phyloP scores from a whole-genome alignment of 2,329 filamentous ascomycete species.

The Nemania sp. region DNA sequence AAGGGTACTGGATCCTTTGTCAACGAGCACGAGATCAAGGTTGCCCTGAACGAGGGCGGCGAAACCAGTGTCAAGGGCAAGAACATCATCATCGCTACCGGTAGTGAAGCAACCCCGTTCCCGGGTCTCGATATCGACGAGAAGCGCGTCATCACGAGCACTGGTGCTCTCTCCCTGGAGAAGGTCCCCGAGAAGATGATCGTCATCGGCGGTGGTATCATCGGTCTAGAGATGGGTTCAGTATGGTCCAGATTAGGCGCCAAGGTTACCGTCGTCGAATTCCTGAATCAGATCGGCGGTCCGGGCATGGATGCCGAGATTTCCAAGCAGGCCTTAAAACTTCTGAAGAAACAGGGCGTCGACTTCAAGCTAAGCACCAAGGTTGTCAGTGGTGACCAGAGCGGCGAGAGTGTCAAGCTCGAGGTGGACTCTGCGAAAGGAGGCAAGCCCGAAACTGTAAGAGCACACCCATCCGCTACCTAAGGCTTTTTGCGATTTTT shows the following conservation, averaged over 20 bases:
- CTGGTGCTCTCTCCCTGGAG: constrained; percentile 85
- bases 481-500: not conserved
- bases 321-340: constrained; percentile 87
- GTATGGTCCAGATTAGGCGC: constrained; percentile 94
- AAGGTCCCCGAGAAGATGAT: constrained; percentile 95
- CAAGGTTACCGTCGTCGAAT: constrained; percentile 97
- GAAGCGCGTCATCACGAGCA: constrained; percentile 96
- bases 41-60: constrained; percentile 87
- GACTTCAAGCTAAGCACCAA: constrained; percentile 99
- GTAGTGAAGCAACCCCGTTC: constrained; percentile 93
- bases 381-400: constrained; percentile 82
- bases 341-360: constrained; percentile 93
- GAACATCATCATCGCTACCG: constrained; percentile 98
- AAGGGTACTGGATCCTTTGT: constrained; percentile 89
- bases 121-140: constrained; percentile 95
- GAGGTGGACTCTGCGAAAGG: constrained; percentile 92
- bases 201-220: constrained; percentile 97
- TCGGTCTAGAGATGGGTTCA: constrained; percentile 96
- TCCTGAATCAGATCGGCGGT: constrained; percentile 92
- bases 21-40: constrained; percentile 88
- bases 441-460: constrained; percentile 87
- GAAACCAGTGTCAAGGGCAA: constrained; percentile 86
- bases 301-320: constrained; percentile 97
- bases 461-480: constrained; percentile 35
- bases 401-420: constrained; percentile 76